Evolutionary conservation across 352 stramenopile genomes (phyloP).

Genomic region (Thraustochytrium sp.): DNA sequence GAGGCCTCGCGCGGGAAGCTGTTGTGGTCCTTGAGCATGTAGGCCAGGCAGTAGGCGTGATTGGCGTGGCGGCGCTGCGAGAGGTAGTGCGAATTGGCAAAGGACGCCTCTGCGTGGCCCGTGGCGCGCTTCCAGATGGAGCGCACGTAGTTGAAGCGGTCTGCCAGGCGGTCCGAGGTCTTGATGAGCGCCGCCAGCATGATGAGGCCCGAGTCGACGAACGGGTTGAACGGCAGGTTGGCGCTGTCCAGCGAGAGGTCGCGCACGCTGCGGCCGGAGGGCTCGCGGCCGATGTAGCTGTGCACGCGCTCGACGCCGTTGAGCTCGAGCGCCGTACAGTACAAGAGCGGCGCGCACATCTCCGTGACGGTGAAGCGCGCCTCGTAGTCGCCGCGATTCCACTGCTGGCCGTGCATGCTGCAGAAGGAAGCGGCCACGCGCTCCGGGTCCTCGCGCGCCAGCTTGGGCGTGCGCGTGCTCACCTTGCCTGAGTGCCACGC

Average conservation of each 20-base stretch:
- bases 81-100: conserved; percentile 52
- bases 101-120: conserved; percentile 46
- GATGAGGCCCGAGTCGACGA: conserved; percentile 30
- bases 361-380: conserved; percentile 24
- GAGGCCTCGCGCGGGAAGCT: conserved; percentile 35
- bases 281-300: conserved; percentile 20
- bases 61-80: conserved; percentile 48
- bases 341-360: conserved; percentile 14
- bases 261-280: neutral
- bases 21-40: conserved; percentile 53
- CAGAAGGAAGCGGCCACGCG: conserved; percentile 13
- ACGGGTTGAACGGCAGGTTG: conserved; percentile 47
- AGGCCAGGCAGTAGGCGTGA: conserved; percentile 47
- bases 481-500: neutral
- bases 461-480: neutral
- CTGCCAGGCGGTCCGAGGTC: neutral
- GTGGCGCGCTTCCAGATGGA: conserved; percentile 48
- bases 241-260: neutral
- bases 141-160: conserved; percentile 52
- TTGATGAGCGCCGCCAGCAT: conserved; percentile 6
- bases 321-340: conserved; percentile 17
- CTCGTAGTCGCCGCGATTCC: conserved; percentile 31
- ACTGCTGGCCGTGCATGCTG: conserved; percentile 20
- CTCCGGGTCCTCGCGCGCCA: neutral
- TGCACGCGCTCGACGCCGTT: conserved; percentile 18